A percentile compares a stretch with the other conserved stretches of the same genome.
phyloP scores from a whole-genome alignment of 2,329 filamentous ascomycete genomes.

The Colletotrichum somersetense region DNA sequence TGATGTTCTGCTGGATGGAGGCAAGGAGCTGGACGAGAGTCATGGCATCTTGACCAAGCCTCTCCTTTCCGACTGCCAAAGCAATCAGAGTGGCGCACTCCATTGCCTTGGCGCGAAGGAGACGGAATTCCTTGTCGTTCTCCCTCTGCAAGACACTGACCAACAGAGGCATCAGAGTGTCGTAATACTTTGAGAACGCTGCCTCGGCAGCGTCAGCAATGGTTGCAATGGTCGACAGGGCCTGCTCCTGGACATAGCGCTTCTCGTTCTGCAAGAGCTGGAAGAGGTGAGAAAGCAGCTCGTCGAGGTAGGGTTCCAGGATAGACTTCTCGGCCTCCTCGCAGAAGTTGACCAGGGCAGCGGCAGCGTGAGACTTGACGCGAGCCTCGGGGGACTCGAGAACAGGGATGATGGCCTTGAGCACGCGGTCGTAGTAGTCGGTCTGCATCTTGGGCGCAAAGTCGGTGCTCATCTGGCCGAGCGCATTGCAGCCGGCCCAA shows the following conservation, averaged over 20 bases:
- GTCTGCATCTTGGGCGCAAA: conserved; percentile 98
- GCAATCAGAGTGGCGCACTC: conserved; percentile 98
- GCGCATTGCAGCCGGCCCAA: conserved; percentile 96
- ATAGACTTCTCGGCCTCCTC: conserved; percentile 95
- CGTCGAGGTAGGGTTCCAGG: conserved; percentile 92
- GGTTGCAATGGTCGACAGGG: conserved; percentile 96
- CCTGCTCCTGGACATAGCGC: conserved; percentile 97
- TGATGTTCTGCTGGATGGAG: conserved; percentile 86
- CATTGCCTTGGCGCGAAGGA: conserved; percentile 97
- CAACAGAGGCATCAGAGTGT: conserved; percentile 93
- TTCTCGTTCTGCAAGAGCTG: conserved; percentile 91
- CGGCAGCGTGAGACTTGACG: conserved; percentile 96
- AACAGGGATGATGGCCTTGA: conserved; percentile 93
- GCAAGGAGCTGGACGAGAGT: conserved; percentile 89
- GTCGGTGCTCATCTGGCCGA: conserved; percentile 99
- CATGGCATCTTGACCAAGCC: conserved; percentile 88
- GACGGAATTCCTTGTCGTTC: conserved; percentile 91
- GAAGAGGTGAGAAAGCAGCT: conserved; percentile 86
- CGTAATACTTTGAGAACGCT: conserved; percentile 95
- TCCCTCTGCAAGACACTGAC: conserved; percentile 91
- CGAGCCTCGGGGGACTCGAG: conserved; percentile 90
- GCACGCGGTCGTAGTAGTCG: conserved; percentile 89
- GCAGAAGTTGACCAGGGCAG: conserved; percentile 98
- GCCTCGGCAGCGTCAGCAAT: conserved; percentile 98
- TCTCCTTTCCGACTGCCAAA: conserved; percentile 92